Conservation (phyloP, 306 rosid genomes). For the Vigna trinervia region DNA sequence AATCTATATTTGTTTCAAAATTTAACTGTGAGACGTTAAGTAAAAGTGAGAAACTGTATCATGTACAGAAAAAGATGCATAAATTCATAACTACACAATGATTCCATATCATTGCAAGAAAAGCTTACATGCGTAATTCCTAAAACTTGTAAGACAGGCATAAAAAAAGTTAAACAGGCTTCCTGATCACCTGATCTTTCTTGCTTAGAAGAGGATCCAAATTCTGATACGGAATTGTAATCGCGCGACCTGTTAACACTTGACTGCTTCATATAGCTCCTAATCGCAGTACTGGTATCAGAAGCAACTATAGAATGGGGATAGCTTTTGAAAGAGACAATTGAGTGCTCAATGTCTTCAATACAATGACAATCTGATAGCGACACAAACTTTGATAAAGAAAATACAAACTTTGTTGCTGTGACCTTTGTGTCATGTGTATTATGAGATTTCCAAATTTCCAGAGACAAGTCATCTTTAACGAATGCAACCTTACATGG, state of each 20-base stretch:
- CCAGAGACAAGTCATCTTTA: slow-evolving; percentile 59
- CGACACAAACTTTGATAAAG: slow-evolving; percentile 61
- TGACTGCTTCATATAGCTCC: slow-evolving; percentile 43
- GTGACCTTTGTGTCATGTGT: slow-evolving; percentile 40
- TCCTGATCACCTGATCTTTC: slow-evolving; percentile 62
- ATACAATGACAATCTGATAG: slow-evolving; percentile 39
- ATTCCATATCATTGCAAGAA: background rate
- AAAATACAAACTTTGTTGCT: slow-evolving; percentile 54
- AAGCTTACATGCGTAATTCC: background rate
- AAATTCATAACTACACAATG: background rate
- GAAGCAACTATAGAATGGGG: slow-evolving; percentile 41
- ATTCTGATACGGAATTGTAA: slow-evolving; percentile 42
- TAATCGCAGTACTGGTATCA: slow-evolving; percentile 43
- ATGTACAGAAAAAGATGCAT: no score
- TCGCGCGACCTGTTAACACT: slow-evolving; percentile 44
- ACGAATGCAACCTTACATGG: slow-evolving; percentile 73
- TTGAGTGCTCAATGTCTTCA: slow-evolving; percentile 52
- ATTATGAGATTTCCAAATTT: slow-evolving; percentile 50
- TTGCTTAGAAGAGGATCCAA: slow-evolving; percentile 50
- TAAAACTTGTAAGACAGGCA: background rate
- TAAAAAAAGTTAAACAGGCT: background rate
- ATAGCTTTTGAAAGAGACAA: slow-evolving; percentile 44
- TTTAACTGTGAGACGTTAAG: no score
- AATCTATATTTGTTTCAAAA: no score
- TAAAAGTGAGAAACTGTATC: no score